A percentile compares a stretch with the other conserved stretches of the same genome.
These are phyloP conservation scores for Esteya vermicola DNA, from an alignment of 2,329 filamentous ascomycete species.

Conservation along the genomic window DNA sequence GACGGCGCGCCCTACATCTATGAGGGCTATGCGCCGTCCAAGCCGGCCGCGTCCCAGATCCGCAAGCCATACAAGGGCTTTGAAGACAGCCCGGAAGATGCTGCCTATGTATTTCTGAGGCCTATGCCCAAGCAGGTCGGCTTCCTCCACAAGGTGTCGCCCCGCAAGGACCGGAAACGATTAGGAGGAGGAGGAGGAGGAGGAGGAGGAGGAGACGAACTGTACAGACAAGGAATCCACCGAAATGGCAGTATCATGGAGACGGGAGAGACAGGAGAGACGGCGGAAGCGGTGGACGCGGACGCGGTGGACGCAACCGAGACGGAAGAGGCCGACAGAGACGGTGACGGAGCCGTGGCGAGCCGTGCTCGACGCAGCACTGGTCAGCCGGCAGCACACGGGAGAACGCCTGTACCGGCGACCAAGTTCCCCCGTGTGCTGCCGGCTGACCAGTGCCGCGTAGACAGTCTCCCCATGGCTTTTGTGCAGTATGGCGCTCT, in stretches of 20 bases:
- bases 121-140: slow-evolving; percentile 42
- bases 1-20: slow-evolving; percentile 25
- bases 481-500: slow-evolving; percentile 42
- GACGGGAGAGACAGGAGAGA: no score
- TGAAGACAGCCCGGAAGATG: slow-evolving; percentile 25
- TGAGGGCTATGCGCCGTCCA: slow-evolving; percentile 24
- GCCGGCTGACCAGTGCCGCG: slow-evolving; percentile 29
- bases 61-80: slow-evolving; percentile 22
- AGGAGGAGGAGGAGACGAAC: background rate
- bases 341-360: no score
- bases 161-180: slow-evolving; percentile 8
- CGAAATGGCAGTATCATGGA: no score
- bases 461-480: slow-evolving; percentile 31
- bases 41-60: slow-evolving; percentile 27
- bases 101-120: slow-evolving; percentile 32
- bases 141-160: slow-evolving; percentile 33
- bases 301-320: no score
- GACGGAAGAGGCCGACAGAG: no score
- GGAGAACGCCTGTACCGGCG: no score
- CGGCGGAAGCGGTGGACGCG: no score
- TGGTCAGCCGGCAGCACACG: slow-evolving; percentile 28
- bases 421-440: slow-evolving; percentile 30
- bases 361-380: slow-evolving; percentile 43
- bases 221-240: no score
- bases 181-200: background rate